These are phyloP conservation scores for Metarhizium album DNA, from an alignment of 2,329 filamentous ascomycete species.

Conservation along the genomic window DNA sequence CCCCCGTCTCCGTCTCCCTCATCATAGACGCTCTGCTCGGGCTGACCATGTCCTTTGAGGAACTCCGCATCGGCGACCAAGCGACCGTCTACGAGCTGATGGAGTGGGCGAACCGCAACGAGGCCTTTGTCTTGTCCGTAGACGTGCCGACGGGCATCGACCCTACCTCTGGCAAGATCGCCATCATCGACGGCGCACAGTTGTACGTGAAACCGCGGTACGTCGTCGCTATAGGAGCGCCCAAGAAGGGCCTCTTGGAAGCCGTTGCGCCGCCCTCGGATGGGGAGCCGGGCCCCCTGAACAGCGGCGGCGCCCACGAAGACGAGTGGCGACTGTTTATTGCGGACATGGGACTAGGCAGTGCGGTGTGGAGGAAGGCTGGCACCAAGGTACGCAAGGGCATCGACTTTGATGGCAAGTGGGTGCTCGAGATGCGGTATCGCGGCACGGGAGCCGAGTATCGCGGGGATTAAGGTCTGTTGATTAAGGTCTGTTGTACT, in stretches of 20 bases:
- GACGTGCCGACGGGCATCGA: conserved; percentile 86
- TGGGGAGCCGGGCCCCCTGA: conserved; percentile 21
- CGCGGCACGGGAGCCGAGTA: conserved; percentile 24
- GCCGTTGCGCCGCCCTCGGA: conserved; percentile 49
- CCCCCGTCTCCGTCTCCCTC: conserved; percentile 54
- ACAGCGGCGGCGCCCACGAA: conserved; percentile 27
- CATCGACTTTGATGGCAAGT: conserved; percentile 78
- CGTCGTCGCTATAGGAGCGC: conserved; percentile 76
- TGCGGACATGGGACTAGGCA: conserved; percentile 76
- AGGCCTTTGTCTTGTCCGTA: conserved; percentile 74
- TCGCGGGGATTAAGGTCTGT: conserved; percentile 35
- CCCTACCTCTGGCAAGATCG: conserved; percentile 59
- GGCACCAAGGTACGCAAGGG: conserved; percentile 72
- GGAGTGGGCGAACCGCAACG: conserved; percentile 84
- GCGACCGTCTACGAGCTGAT: conserved; percentile 80
- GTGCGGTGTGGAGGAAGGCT: conserved; percentile 75
- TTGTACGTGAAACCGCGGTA: conserved; percentile 74
- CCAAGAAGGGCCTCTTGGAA: conserved; percentile 73
- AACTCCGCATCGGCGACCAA: conserved; percentile 72
- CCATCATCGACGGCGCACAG: conserved; percentile 60
- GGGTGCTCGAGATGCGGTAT: conserved; percentile 64
- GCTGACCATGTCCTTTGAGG: conserved; percentile 79
- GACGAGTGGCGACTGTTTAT: conserved; percentile 71
- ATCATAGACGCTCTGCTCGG: conserved; percentile 86
- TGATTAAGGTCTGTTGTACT: conserved; percentile 85